Evolutionary conservation across 2,329 filamentous ascomycete species (phyloP).

Genomic region (Arthrobotrys sinensis): DNA sequence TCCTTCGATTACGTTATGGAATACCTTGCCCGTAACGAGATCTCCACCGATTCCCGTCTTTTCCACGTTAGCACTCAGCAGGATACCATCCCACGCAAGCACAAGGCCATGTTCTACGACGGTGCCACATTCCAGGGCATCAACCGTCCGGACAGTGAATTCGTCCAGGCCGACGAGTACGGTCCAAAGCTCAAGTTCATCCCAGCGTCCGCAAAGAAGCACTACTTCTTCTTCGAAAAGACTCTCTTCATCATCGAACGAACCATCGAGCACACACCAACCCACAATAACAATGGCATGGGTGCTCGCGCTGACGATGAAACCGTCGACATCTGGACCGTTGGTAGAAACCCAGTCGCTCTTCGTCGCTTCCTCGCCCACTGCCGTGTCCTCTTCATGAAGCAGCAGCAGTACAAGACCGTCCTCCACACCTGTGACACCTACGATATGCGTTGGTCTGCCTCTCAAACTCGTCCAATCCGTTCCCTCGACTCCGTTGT

Average conservation of each 20-base stretch:
- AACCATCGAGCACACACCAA: conserved; percentile 63
- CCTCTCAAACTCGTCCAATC: conserved; percentile 74
- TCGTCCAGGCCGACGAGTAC: conserved; percentile 67
- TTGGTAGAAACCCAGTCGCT: conserved; percentile 75
- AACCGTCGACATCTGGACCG: conserved; percentile 74
- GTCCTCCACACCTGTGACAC: conserved; percentile 76
- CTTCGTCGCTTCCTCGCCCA: conserved; percentile 77
- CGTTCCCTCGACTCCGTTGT: conserved; percentile 78
- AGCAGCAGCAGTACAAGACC: conserved; percentile 76
- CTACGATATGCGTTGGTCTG: conserved; percentile 73
- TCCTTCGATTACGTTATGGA: conserved; percentile 65
- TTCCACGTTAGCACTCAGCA: conserved; percentile 64
- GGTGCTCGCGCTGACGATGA: conserved; percentile 68
- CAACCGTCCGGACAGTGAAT: conserved; percentile 68
- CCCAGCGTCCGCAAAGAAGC: conserved; percentile 75
- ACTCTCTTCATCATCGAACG: conserved; percentile 75
- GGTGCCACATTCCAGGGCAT: conserved; percentile 68
- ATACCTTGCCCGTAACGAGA: conserved; percentile 63
- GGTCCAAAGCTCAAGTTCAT: conserved; percentile 73
- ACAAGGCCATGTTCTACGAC: conserved; percentile 64
- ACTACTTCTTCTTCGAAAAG: conserved; percentile 79
- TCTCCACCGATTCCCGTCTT: conserved; percentile 64
- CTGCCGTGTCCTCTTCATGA: conserved; percentile 72
- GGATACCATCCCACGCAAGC: conserved; percentile 62
- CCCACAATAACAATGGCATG: conserved; percentile 69